Percentiles rank a stretch among this genome's conserved stretches.
Evolutionary conservation across 495 filamentous ascomycete genomes (phyloP).

Genomic region (Lasiosphaeria hispida): DNA sequence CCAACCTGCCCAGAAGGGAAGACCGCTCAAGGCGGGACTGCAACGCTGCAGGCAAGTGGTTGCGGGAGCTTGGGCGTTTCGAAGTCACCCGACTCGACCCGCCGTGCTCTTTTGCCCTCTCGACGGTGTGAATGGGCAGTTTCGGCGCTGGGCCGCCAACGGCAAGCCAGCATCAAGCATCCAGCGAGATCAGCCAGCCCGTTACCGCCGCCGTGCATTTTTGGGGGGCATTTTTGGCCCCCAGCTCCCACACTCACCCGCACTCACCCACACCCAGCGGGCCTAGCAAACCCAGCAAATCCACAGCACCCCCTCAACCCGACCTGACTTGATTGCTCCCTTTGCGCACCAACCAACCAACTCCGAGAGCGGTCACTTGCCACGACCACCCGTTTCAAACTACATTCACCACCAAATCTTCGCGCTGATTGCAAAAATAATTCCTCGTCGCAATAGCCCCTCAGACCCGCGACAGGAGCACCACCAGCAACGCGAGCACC

Average conservation of each 20-base stretch:
- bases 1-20: too few relatives aligned
- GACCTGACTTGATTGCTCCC: conserved; percentile 11
- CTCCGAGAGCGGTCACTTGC: conserved; percentile 33
- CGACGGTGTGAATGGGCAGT: background rate
- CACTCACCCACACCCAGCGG: conserved; percentile 11
- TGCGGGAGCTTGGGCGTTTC: background rate
- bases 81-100: conserved; percentile 7
- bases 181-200: conserved; percentile 6
- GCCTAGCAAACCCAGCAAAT: conserved; percentile 4
- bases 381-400: conserved; percentile 33
- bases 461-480: background rate
- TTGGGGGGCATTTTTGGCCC: conserved; percentile 10
- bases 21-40: too few relatives aligned
- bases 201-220: conserved; percentile 6
- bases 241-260: background rate
- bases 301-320: conserved; percentile 7
- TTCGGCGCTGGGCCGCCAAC: conserved; percentile 11
- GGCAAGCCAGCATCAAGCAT: conserved; percentile 5
- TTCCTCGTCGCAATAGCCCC: background rate
- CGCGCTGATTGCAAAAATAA: conserved; percentile 8
- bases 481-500: background rate
- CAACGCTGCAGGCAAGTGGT: background rate
- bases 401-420: conserved; percentile 22
- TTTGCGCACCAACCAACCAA: conserved; percentile 34
- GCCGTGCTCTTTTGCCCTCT: background rate